Evolutionary conservation across 23 red algal species (phyloP).

Genomic region (Gracilaria gracilis): DNA sequence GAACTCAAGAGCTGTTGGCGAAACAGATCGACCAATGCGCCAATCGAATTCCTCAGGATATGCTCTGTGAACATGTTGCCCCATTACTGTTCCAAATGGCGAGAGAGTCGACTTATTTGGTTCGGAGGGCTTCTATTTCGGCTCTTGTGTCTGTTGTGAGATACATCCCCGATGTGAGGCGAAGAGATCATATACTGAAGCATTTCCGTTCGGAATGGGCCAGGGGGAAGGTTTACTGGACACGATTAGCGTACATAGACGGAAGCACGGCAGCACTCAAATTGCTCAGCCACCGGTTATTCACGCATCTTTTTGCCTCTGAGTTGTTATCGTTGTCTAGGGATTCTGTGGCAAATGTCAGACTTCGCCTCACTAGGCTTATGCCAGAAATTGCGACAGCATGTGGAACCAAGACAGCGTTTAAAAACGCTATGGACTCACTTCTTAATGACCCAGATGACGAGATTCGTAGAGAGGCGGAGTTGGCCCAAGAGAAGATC

Average conservation of each 20-base stretch:
- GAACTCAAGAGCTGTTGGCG: slow-evolving; percentile 84
- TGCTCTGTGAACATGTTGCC: slow-evolving; percentile 86
- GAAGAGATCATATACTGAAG: slow-evolving; percentile 86
- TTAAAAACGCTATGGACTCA: slow-evolving; percentile 66
- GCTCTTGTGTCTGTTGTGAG: slow-evolving; percentile 76
- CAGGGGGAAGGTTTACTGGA: slow-evolving; percentile 90
- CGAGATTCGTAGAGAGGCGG: slow-evolving; percentile 60
- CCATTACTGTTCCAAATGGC: slow-evolving; percentile 91
- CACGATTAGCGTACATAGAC: slow-evolving; percentile 81
- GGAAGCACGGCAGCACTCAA: slow-evolving; percentile 73
- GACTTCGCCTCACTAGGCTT: slow-evolving; percentile 68
- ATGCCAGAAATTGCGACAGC: slow-evolving; percentile 70
- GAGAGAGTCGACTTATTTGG: slow-evolving; percentile 80
- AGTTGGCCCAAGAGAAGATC: slow-evolving; percentile 50
- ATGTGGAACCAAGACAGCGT: slow-evolving; percentile 60
- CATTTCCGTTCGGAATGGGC: slow-evolving; percentile 93
- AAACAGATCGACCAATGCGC: slow-evolving; percentile 81
- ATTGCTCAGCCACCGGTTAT: slow-evolving; percentile 56
- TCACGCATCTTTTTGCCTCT: slow-evolving; percentile 73
- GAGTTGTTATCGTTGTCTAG: slow-evolving; percentile 68
- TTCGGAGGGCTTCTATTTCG: slow-evolving; percentile 79
- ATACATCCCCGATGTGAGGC: slow-evolving; percentile 72
- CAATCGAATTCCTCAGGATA: slow-evolving; percentile 80
- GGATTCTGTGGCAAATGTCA: slow-evolving; percentile 79
- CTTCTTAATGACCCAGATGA: slow-evolving; percentile 66